Conservation (phyloP, 2,329 filamentous ascomycete genomes). For the Cladobotryum mycophilum region DNA sequence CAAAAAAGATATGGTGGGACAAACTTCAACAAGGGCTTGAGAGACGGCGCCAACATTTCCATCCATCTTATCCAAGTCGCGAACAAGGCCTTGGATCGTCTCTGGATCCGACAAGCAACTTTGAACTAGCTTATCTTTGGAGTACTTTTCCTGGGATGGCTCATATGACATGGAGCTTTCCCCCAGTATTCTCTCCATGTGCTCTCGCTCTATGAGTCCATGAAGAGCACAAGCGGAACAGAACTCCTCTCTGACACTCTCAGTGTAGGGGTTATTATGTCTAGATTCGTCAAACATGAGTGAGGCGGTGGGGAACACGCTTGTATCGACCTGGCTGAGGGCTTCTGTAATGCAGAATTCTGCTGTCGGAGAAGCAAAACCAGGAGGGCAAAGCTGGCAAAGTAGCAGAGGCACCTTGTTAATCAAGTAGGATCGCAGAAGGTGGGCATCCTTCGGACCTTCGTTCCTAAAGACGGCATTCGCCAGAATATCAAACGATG, state of each 20-base stretch:
- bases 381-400: constrained; percentile 51
- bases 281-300: constrained; percentile 54
- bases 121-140: constrained; percentile 70
- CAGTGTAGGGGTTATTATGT: constrained; percentile 51
- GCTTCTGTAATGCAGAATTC: constrained; percentile 67
- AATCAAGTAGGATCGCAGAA: constrained; percentile 81
- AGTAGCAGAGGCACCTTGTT: constrained; percentile 55
- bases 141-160: constrained; percentile 66
- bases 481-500: constrained; percentile 82
- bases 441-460: constrained; percentile 53
- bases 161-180: constrained; percentile 77
- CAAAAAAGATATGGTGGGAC: constrained; percentile 12
- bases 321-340: constrained; percentile 74
- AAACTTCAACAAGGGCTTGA: constrained; percentile 66
- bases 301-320: constrained; percentile 59
- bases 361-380: constrained; percentile 67
- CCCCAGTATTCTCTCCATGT: constrained; percentile 73
- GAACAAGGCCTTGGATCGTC: constrained; percentile 67
- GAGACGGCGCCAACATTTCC: constrained; percentile 86
- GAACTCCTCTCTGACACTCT: constrained; percentile 64
- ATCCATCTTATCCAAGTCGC: constrained; percentile 81
- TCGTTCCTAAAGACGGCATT: constrained; percentile 71
- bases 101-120: constrained; percentile 74
- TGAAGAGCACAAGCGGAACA: constrained; percentile 87
- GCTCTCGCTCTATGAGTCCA: constrained; percentile 69